A percentile compares a stretch with the other conserved stretches of the same genome.
phyloP scores from a whole-genome alignment of 352 stramenopile species.

The Phytophthora palmivora region DNA sequence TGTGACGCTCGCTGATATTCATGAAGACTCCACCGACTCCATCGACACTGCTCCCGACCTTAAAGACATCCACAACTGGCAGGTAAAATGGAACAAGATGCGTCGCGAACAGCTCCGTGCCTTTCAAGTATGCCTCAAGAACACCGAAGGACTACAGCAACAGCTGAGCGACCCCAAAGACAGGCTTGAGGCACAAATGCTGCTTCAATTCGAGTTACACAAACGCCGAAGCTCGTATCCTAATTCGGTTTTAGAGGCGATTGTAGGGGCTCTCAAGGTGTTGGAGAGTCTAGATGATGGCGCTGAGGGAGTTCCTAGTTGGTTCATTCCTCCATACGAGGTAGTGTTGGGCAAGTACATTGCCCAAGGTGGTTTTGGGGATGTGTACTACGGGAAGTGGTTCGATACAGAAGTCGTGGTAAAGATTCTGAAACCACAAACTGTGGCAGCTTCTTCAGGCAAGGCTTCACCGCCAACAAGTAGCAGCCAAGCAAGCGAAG shows the following conservation, averaged over 20 bases:
- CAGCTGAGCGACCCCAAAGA: slow-evolving; percentile 17
- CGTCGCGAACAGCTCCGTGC: slow-evolving; percentile 28
- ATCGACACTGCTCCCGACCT: slow-evolving; percentile 6
- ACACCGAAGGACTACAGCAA: slow-evolving; percentile 12
- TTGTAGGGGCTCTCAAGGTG: slow-evolving; percentile 16
- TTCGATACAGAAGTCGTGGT: slow-evolving; percentile 41
- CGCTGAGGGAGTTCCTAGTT: slow-evolving; percentile 27
- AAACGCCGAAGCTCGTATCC: slow-evolving; percentile 35
- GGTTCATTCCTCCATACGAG: slow-evolving; percentile 42
- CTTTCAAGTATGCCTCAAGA: slow-evolving; percentile 27
- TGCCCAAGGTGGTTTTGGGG: slow-evolving; percentile 23
- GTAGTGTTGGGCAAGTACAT: slow-evolving; percentile 28
- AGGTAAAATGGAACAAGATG: slow-evolving; percentile 24
- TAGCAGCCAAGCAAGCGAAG: slow-evolving; percentile 6
- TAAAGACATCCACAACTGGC: slow-evolving; percentile 29
- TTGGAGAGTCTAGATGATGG: slow-evolving; percentile 11
- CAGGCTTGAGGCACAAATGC: slow-evolving; percentile 30
- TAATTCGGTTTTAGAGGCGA: slow-evolving; percentile 29
- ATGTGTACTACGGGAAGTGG: slow-evolving; percentile 40
- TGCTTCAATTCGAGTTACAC: slow-evolving; percentile 36
- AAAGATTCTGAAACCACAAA: slow-evolving; percentile 29
- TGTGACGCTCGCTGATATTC: slow-evolving; percentile 21
- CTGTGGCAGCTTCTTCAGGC: neutral
- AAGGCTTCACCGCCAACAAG: slow-evolving; percentile 16
- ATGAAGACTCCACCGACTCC: slow-evolving; percentile 16